Evolutionary conservation across 805 yeast species (phyloP).

Genomic region (Candida sonorensis): DNA sequence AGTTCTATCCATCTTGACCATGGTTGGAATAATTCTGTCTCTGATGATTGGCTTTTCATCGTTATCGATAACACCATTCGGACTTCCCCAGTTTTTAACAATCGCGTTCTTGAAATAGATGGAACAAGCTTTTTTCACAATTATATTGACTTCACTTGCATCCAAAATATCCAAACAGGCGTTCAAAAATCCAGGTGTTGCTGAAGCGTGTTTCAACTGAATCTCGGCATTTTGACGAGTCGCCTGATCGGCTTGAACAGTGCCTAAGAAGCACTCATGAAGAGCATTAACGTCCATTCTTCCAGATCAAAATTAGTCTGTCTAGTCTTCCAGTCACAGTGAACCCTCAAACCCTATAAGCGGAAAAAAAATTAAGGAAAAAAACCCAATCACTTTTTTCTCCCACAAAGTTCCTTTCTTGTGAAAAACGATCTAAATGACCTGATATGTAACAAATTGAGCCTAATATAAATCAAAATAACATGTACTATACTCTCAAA

Average conservation of each 20-base stretch:
- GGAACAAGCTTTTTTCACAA: slow-evolving; percentile 72
- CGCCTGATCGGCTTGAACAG: slow-evolving; percentile 60
- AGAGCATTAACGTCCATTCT: slow-evolving; percentile 65
- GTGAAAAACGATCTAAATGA: no score
- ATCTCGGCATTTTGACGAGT: slow-evolving; percentile 64
- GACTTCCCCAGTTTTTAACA: slow-evolving; percentile 52
- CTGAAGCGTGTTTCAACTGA: slow-evolving; percentile 51
- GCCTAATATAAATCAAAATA: no score
- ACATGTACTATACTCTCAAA: no score
- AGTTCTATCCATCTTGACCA: slow-evolving; percentile 41
- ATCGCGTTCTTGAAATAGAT: slow-evolving; percentile 80
- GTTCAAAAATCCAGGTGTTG: slow-evolving; percentile 65
- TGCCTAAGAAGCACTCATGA: slow-evolving; percentile 72
- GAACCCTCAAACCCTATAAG: no score
- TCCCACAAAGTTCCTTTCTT: no score
- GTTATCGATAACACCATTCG: slow-evolving; percentile 37
- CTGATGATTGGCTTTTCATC: slow-evolving; percentile 74
- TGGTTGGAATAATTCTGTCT: slow-evolving; percentile 58
- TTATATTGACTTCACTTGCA: slow-evolving; percentile 43
- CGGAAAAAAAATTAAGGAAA: no score
- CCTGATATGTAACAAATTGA: no score
- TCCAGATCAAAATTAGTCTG: no score
- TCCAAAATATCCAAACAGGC: slow-evolving; percentile 75
- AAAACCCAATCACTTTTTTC: no score
- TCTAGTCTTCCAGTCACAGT: no score